Percentiles rank a stretch among this genome's conserved stretches.
Conservation (phyloP, 2,329 filamentous ascomycete species). For the Scytalidium sp. region DNA sequence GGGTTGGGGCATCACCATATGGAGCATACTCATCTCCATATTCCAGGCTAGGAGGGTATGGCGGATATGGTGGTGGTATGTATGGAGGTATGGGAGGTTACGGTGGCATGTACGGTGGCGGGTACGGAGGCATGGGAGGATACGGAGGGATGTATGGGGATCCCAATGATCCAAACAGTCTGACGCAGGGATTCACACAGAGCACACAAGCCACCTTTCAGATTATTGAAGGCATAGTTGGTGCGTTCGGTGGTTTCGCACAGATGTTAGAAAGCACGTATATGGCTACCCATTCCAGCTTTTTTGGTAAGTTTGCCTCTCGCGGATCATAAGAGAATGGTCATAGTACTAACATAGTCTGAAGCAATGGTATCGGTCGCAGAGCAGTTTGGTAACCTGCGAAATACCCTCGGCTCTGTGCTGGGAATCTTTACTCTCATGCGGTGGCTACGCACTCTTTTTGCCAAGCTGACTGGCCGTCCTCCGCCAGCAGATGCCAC, state of each 20-base stretch:
- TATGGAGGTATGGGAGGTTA: constrained; percentile 45
- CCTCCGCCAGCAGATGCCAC: constrained; percentile 85
- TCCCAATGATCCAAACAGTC: constrained; percentile 85
- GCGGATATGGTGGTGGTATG: constrained; percentile 36
- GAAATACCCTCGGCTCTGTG: constrained; percentile 89
- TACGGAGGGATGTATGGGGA: constrained; percentile 42
- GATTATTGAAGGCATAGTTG: constrained; percentile 95
- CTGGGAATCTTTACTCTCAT: constrained; percentile 94
- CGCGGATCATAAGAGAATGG: constrained; percentile 4
- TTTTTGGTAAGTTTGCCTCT: constrained; percentile 73
- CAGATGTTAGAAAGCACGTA: constrained; percentile 99
- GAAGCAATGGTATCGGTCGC: constrained; percentile 96
- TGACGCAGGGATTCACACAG: constrained; percentile 93
- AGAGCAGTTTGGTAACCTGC: constrained; percentile 91
- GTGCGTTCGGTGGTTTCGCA: constrained; percentile 93
- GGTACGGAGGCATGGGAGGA: constrained; percentile 40
- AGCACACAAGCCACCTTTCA: constrained; percentile 97
- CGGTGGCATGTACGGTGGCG: constrained; percentile 44
- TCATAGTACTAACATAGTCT: constrained; percentile 16
- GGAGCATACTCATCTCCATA: constrained; percentile 36
- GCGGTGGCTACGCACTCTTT: constrained; percentile 87
- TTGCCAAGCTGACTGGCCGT: constrained; percentile 90
- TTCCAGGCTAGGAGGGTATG: constrained; percentile 33
- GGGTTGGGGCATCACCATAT: constrained; percentile 36
- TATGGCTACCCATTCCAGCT: constrained; percentile 98